Conservation (phyloP, 306 rosid genomes). For the Sechiopsis laciniata region DNA sequence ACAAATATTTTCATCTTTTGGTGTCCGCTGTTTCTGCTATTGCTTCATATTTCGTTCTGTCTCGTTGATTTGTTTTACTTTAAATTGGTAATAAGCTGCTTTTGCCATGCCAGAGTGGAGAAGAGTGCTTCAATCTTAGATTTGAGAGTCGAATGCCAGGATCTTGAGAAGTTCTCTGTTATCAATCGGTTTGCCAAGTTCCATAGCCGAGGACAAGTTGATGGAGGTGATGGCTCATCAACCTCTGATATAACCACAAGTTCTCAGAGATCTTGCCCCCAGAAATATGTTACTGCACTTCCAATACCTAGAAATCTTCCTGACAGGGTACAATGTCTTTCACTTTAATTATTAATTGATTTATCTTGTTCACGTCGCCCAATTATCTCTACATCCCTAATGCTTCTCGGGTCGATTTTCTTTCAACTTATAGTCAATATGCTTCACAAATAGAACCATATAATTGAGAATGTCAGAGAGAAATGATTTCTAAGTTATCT, state of each 20-base stretch:
- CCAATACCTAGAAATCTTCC: conserved; percentile 93
- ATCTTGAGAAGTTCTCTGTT: conserved; percentile 82
- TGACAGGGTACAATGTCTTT: conserved; percentile 99
- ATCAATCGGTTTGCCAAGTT: conserved; percentile 93
- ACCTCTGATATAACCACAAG: conserved; percentile 45
- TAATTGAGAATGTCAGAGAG: conserved; percentile 63
- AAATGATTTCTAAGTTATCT: conserved; percentile 62
- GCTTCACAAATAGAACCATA: conserved; percentile 49
- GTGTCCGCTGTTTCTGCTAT: conserved; percentile 11
- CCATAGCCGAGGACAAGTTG: conserved; percentile 77
- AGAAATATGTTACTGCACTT: conserved; percentile 72
- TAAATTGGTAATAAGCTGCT: conserved; percentile 19
- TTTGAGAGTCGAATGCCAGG: conserved; percentile 83
- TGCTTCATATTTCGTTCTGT: not conserved
- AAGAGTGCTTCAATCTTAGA: conserved; percentile 71
- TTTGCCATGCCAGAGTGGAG: conserved; percentile 56
- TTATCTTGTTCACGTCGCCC: conserved; percentile 68
- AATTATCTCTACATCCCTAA: conserved; percentile 46
- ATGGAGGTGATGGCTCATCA: conserved; percentile 58
- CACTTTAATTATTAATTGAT: conserved; percentile 91
- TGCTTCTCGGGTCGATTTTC: conserved; percentile 48
- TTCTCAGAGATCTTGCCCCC: conserved; percentile 52
- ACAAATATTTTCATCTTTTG: not conserved
- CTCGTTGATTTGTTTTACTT: not conserved
- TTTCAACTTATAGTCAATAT: conserved; percentile 53